Conservation (phyloP, 2,329 filamentous ascomycete species). For the Onygenales sp. region DNA sequence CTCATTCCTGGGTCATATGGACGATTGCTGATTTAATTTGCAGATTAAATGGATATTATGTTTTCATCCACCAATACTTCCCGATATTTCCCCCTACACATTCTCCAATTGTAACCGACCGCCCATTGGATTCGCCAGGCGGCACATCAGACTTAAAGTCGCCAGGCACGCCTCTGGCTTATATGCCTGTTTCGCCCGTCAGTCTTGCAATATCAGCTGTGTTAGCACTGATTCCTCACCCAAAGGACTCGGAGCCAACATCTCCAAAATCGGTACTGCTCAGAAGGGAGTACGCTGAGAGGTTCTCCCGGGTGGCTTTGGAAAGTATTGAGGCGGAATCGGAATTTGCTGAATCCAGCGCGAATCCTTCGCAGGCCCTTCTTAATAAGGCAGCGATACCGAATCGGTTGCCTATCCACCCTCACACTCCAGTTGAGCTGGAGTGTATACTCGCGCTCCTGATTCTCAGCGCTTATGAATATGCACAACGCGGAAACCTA, state of each 20-base stretch:
- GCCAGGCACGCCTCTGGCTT: slow-evolving; percentile 20
- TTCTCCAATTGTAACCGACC: slow-evolving; percentile 20
- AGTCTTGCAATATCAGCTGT: slow-evolving; percentile 36
- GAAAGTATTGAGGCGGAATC: slow-evolving; percentile 33
- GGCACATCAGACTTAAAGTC: slow-evolving; percentile 22
- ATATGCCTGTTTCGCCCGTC: slow-evolving; percentile 32
- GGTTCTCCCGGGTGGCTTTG: slow-evolving; percentile 30
- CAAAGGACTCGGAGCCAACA: slow-evolving; percentile 27
- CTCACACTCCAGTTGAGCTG: slow-evolving; percentile 30
- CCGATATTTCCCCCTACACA: slow-evolving; percentile 34
- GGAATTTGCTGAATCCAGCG: slow-evolving; percentile 31
- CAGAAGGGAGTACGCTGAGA: slow-evolving; percentile 31
- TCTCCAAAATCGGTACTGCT: slow-evolving; percentile 24
- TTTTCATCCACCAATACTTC: slow-evolving; percentile 38
- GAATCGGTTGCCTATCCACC: slow-evolving; percentile 28
- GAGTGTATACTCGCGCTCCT: slow-evolving; percentile 33
- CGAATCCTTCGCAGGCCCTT: slow-evolving; percentile 32
- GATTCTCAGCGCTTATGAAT: slow-evolving; percentile 37
- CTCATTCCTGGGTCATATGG: neutral
- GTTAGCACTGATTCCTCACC: slow-evolving; percentile 33
- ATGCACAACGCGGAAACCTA: slow-evolving; percentile 36
- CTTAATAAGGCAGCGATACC: slow-evolving; percentile 21
- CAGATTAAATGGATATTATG: slow-evolving; percentile 38
- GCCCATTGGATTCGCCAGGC: slow-evolving; percentile 23
- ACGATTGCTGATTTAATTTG: slow-evolving; percentile 9